A percentile compares a stretch with the other conserved stretches of the same genome.
Evolutionary conservation across 495 filamentous ascomycete genomes (phyloP).

Genomic region (Geopyxis carbonaria): DNA sequence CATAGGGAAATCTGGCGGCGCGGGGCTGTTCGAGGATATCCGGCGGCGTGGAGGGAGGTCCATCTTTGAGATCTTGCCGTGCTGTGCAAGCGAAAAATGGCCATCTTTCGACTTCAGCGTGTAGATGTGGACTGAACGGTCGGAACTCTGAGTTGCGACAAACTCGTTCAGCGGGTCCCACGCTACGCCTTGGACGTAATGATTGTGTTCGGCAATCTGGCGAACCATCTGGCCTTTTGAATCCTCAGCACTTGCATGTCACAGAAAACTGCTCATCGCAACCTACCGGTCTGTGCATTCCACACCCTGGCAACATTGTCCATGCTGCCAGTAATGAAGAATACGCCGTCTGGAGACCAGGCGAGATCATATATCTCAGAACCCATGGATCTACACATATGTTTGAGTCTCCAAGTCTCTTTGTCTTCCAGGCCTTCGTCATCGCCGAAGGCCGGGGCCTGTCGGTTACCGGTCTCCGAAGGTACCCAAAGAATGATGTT

Average conservation of each 20-base stretch:
- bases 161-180: constrained; percentile 99
- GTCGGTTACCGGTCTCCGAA: constrained; percentile 46
- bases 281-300: constrained; percentile 75
- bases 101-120: constrained; percentile 91
- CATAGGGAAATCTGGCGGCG: constrained; percentile 54
- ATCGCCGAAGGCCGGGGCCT: constrained; percentile 52
- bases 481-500: constrained; percentile 93
- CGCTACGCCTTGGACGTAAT: constrained; percentile 96
- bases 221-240: constrained; percentile 68
- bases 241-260: constrained; percentile 9
- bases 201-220: constrained; percentile 96
- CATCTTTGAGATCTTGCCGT: constrained; percentile 61
- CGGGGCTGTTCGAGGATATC: constrained; percentile 83
- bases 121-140: constrained; percentile 95
- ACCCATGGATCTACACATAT: constrained; percentile 86
- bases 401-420: constrained; percentile 89
- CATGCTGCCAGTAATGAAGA: constrained; percentile 98
- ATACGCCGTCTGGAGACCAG: constrained; percentile 91
- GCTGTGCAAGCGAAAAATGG: constrained; percentile 70
- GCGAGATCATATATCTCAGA: constrained; percentile 95
- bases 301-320: constrained; percentile 96
- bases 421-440: constrained; percentile 72
- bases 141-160: constrained; percentile 93
- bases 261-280: background rate
- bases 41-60: constrained; percentile 69